Evolutionary conservation across 345 rosid genomes (phyloP).

Genomic region (Microcos paniculata): DNA sequence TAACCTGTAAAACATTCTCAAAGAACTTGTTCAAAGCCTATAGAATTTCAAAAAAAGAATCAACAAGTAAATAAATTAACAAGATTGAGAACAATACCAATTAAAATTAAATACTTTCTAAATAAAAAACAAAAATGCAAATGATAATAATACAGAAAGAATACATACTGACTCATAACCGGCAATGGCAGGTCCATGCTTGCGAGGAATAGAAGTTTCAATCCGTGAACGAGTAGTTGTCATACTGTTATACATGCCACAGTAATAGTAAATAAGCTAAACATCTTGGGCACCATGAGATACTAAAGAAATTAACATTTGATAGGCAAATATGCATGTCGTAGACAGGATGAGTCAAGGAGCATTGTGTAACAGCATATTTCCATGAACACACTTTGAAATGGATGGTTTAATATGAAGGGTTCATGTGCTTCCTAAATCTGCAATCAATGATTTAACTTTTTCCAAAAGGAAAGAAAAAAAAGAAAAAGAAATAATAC

Average conservation of each 20-base stretch:
- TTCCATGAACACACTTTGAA: slow-evolving; percentile 4
- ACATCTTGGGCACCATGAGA: not conserved
- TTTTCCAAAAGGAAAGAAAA: not conserved
- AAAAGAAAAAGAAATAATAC: not conserved
- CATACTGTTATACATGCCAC: slow-evolving; percentile 45
- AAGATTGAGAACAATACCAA: not conserved
- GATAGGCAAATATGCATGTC: not conserved
- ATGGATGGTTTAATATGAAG: not conserved
- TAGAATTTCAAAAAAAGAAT: slow-evolving; percentile 16
- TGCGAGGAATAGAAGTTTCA: slow-evolving; percentile 95
- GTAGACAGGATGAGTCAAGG: not conserved
- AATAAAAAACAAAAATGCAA: not conserved
- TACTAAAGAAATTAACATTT: slow-evolving; percentile 3
- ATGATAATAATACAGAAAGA: not conserved
- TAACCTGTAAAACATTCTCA: slow-evolving; percentile 84
- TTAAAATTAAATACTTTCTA: not conserved
- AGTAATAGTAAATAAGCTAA: not conserved
- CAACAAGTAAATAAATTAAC: slow-evolving; percentile 15
- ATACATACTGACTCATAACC: slow-evolving; percentile 69
- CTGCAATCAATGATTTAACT: not conserved
- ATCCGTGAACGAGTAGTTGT: slow-evolving; percentile 80
- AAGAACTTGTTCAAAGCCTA: slow-evolving; percentile 92
- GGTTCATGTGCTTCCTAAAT: not conserved
- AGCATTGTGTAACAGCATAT: not conserved
- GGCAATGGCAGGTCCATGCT: slow-evolving; percentile 98